Conservation (phyloP, 345 rosid species). For the Excoecaria cochinchinensis region DNA sequence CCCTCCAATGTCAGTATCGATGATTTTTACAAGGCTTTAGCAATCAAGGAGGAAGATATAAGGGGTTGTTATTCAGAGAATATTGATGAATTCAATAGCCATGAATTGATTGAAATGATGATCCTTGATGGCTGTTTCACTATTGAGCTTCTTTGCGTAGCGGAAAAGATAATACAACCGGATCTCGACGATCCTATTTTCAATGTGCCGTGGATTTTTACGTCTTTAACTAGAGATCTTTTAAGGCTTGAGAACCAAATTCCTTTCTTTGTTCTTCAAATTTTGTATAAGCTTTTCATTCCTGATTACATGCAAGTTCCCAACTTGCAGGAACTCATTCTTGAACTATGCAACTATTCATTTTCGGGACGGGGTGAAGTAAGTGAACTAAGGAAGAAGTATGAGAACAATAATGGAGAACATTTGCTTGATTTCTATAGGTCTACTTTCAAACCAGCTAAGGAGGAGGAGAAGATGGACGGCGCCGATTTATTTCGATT, state of each 20-base stretch:
- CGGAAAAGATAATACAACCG: neutral
- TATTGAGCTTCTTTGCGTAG: neutral
- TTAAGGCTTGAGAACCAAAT: conserved; percentile 1
- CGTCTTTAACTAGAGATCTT: neutral
- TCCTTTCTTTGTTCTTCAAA: conserved; percentile 2
- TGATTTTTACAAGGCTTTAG: neutral
- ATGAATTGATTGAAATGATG: neutral
- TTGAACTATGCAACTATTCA: neutral
- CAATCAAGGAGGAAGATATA: neutral
- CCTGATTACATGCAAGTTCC: neutral
- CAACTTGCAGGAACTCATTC: neutral
- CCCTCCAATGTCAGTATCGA: neutral
- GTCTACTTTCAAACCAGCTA: too few species aligned
- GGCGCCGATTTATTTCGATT: neutral
- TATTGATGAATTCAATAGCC: neutral
- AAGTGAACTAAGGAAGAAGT: too few species aligned
- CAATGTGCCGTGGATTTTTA: neutral
- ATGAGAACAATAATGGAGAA: too few species aligned
- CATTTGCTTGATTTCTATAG: too few species aligned
- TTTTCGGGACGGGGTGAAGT: neutral
- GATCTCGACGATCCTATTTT: neutral
- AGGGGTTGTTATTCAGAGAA: neutral
- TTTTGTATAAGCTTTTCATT: conserved; percentile 15
- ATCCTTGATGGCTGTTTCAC: neutral
- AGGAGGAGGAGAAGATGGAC: neutral